A percentile compares a stretch with the other conserved stretches of the same genome.
Evolutionary conservation across 1,284 basidiomycete species (phyloP).

Genomic region (Fomitopsis schrenkii): DNA sequence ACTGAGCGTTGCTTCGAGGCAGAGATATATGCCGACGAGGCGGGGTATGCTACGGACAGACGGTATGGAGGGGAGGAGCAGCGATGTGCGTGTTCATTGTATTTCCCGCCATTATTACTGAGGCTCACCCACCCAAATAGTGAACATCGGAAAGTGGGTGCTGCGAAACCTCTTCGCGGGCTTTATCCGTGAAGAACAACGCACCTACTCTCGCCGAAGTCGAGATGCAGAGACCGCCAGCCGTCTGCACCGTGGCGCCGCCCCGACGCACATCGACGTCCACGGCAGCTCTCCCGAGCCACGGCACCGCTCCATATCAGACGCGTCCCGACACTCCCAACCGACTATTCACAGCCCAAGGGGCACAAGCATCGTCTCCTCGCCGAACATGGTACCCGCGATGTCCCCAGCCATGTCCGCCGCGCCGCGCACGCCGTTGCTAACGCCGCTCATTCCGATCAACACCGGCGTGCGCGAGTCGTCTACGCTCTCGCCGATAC

Average conservation of each 20-base stretch:
- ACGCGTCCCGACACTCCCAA: slow-evolving; percentile 18
- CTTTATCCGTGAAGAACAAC: slow-evolving; percentile 65
- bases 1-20: slow-evolving; percentile 90
- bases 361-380: slow-evolving; percentile 42
- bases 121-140: slow-evolving; percentile 31
- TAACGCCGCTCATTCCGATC: slow-evolving; percentile 57
- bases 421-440: slow-evolving; percentile 42
- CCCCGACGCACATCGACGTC: slow-evolving; percentile 28
- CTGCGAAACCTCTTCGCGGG: slow-evolving; percentile 69
- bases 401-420: slow-evolving; percentile 45
- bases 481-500: slow-evolving; percentile 27
- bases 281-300: slow-evolving; percentile 18
- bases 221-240: slow-evolving; percentile 24
- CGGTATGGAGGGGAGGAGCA: slow-evolving; percentile 68
- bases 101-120: neutral
- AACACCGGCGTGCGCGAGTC: slow-evolving; percentile 23
- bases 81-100: slow-evolving; percentile 46
- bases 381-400: slow-evolving; percentile 65
- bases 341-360: slow-evolving; percentile 3
- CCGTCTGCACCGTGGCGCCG: slow-evolving; percentile 22
- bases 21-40: slow-evolving; percentile 93
- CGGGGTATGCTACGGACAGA: slow-evolving; percentile 56
- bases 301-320: slow-evolving; percentile 29
- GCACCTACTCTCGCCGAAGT: slow-evolving; percentile 32
- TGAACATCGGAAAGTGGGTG: slow-evolving; percentile 81